Percentiles rank a stretch among this genome's conserved stretches.
phyloP scores from a whole-genome alignment of 2,329 filamentous ascomycete genomes.

The Cadophora gregata region DNA sequence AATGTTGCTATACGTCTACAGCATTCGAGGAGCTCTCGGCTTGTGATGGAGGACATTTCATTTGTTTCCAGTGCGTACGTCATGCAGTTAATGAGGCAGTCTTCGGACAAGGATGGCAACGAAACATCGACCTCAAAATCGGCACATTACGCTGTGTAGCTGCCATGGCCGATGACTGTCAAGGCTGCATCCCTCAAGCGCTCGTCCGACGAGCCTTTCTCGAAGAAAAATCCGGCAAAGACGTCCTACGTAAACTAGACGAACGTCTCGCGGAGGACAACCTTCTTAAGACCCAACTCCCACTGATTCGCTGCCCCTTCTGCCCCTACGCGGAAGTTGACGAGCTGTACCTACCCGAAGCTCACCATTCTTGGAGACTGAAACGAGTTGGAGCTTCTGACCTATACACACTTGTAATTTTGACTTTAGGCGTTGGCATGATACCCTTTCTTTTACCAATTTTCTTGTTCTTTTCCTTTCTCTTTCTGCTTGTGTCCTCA shows the following conservation, averaged over 20 bases:
- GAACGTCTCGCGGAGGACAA: slow-evolving; percentile 78
- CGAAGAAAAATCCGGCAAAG: slow-evolving; percentile 70
- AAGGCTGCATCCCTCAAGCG: slow-evolving; percentile 72
- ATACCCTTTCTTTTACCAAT: slow-evolving; percentile 63
- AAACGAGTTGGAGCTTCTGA: slow-evolving; percentile 53
- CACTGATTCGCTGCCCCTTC: slow-evolving; percentile 85
- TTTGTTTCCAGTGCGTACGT: slow-evolving; percentile 84
- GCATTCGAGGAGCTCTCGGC: slow-evolving; percentile 76
- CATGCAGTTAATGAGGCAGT: slow-evolving; percentile 84
- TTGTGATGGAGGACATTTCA: slow-evolving; percentile 73
- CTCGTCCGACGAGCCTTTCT: slow-evolving; percentile 76
- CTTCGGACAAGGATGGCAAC: slow-evolving; percentile 91
- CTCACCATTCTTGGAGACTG: slow-evolving; percentile 61
- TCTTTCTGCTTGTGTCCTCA: slow-evolving; percentile 53
- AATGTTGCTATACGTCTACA: slow-evolving; percentile 76
- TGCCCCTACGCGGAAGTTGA: slow-evolving; percentile 92
- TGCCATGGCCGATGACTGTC: slow-evolving; percentile 71
- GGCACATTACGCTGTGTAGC: slow-evolving; percentile 86
- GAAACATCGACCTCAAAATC: slow-evolving; percentile 73
- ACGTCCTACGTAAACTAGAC: slow-evolving; percentile 78
- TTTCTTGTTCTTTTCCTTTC: slow-evolving; percentile 54
- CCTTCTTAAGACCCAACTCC: slow-evolving; percentile 74
- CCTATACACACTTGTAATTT: slow-evolving; percentile 45
- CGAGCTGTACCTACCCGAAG: slow-evolving; percentile 68
- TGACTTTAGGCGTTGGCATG: slow-evolving; percentile 60